Evolutionary conservation across 305 asterid species (phyloP).

Genomic region (Stenogyne calaminthoides): DNA sequence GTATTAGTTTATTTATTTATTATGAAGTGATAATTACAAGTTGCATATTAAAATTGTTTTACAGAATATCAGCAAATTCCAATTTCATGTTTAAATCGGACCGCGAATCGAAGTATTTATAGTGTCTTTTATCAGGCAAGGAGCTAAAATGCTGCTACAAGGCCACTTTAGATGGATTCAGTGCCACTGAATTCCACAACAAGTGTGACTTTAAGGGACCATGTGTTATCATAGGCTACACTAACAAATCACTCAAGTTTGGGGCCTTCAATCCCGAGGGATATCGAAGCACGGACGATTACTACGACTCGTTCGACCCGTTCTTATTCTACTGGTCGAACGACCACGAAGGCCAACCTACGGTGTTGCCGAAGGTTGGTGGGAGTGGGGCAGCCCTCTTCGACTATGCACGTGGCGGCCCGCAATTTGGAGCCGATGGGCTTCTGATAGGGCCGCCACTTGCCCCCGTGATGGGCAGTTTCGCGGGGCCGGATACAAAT

Average conservation of each 20-base stretch:
- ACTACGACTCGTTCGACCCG: constrained; percentile 78
- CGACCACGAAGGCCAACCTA: constrained; percentile 32
- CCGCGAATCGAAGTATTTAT: too few species aligned
- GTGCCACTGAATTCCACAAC: constrained; percentile 73
- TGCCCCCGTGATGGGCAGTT: constrained; percentile 93
- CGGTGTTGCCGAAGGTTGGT: constrained; percentile 73
- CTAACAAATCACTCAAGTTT: constrained; percentile 60
- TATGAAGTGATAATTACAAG: too few species aligned
- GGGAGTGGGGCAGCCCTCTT: constrained; percentile 95
- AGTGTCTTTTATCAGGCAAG: constrained; percentile 40
- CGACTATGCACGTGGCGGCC: constrained; percentile 94
- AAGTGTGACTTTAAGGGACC: constrained; percentile 89
- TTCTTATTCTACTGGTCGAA: constrained; percentile 76
- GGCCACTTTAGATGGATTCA: constrained; percentile 79
- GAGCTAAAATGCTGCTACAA: constrained; percentile 85
- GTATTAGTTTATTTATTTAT: too few species aligned
- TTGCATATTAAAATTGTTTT: neutral
- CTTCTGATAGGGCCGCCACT: constrained; percentile 85
- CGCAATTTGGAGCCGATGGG: constrained; percentile 92
- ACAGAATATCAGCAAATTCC: too few species aligned
- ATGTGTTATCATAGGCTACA: constrained; percentile 80
- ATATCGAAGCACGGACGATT: constrained; percentile 86
- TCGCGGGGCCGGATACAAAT: constrained; percentile 87
- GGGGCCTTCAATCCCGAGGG: constrained; percentile 95
- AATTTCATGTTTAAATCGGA: too few species aligned